Percentiles rank a stretch among this genome's conserved stretches.
Conservation (phyloP, 768 basidiomycete genomes). For the Leccinellum luteum region DNA sequence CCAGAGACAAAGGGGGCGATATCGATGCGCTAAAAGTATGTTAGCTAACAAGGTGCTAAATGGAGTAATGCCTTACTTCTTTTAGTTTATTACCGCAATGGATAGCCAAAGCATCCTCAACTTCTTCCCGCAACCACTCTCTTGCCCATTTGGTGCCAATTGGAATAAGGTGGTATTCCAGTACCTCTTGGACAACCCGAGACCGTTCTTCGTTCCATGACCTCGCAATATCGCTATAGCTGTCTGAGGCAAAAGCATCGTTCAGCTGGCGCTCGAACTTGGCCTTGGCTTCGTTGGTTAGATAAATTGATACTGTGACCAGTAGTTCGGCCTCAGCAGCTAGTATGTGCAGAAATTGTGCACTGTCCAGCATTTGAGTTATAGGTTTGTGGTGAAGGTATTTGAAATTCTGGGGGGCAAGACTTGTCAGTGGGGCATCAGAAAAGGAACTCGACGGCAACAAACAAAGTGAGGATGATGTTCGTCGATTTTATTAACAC, state of each 20-base stretch:
- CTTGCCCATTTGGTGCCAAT: constrained; percentile 83
- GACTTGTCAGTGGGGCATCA: constrained; percentile 3
- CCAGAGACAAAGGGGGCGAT: constrained; percentile 68
- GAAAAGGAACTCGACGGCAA: constrained; percentile 8
- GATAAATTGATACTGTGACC: constrained; percentile 68
- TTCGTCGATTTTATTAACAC: constrained; percentile 72
- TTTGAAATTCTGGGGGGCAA: constrained; percentile 79
- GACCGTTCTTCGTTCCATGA: constrained; percentile 90
- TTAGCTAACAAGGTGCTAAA: constrained; percentile 11
- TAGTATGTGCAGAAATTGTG: constrained; percentile 90
- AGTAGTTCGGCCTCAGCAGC: constrained; percentile 88
- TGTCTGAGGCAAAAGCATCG: constrained; percentile 81
- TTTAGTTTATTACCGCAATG: constrained; percentile 68
- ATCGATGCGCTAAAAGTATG: constrained; percentile 64
- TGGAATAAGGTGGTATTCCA: constrained; percentile 82
- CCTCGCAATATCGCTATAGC: constrained; percentile 78
- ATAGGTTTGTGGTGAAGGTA: constrained; percentile 83
- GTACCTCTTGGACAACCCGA: constrained; percentile 71
- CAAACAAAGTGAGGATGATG: constrained; percentile 70
- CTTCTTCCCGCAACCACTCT: constrained; percentile 86
- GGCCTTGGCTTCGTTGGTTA: constrained; percentile 61
- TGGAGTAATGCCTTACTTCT: constrained; percentile 47
- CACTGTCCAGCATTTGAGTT: constrained; percentile 58
- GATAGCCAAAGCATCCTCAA: constrained; percentile 77
- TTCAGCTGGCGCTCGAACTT: constrained; percentile 72